Percentiles rank a stretch among this genome's conserved stretches.
Conservation (phyloP, 106 monocot genomes). For the Narthecium ossifragum region DNA sequence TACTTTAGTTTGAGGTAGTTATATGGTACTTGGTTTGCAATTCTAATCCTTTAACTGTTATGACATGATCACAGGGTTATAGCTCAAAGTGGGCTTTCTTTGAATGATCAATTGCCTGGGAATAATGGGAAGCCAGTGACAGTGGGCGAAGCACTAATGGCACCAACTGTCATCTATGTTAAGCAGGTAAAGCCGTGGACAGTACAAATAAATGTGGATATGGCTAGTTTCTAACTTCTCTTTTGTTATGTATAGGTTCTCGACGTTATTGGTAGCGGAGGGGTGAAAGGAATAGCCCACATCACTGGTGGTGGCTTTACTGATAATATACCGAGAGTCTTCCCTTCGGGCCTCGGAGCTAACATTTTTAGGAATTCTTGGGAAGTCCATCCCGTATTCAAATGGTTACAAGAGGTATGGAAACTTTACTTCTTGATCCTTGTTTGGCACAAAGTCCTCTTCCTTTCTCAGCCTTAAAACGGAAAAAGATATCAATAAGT, state of each 20-base stretch:
- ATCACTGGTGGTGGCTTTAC: slow-evolving; percentile 97
- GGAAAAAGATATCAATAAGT: no score
- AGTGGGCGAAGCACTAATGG: slow-evolving; percentile 85
- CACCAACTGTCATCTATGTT: slow-evolving; percentile 94
- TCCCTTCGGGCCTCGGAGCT: slow-evolving; percentile 87
- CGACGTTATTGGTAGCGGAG: slow-evolving; percentile 80
- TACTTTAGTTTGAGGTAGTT: no score
- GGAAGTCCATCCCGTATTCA: slow-evolving; percentile 74
- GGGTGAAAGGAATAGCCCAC: slow-evolving; percentile 96
- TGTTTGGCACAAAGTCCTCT: no score
- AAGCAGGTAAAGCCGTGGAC: slow-evolving; percentile 50
- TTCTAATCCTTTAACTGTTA: no score
- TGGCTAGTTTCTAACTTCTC: not conserved
- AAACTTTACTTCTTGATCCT: not conserved
- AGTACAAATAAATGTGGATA: not conserved
- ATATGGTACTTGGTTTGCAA: no score
- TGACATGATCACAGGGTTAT: slow-evolving; percentile 78
- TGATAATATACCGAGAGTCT: slow-evolving; percentile 90
- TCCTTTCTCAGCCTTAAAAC: no score
- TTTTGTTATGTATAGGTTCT: slow-evolving; percentile 62
- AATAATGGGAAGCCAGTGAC: slow-evolving; percentile 33
- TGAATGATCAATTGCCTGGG: slow-evolving; percentile 65
- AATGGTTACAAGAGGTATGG: slow-evolving; percentile 86
- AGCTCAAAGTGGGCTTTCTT: slow-evolving; percentile 53
- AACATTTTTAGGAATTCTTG: slow-evolving; percentile 63